Evolutionary conservation across 345 rosid genomes (phyloP).

Genomic region (Rhodamnia rubescens): DNA sequence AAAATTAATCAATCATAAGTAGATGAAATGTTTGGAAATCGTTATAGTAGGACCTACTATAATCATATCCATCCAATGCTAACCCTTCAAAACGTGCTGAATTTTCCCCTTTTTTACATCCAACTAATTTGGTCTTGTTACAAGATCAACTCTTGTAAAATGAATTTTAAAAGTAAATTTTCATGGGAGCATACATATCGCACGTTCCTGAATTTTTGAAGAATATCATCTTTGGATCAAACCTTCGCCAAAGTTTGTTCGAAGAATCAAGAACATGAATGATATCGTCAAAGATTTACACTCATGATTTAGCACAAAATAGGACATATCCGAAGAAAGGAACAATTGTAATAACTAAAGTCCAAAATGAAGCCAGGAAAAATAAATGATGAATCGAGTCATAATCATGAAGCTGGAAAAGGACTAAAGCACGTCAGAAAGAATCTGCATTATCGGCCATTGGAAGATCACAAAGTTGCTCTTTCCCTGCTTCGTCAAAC

Average conservation of each 20-base stretch:
- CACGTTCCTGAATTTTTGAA: background rate
- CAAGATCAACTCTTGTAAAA: background rate
- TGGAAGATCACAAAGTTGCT: background rate
- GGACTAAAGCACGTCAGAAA: background rate
- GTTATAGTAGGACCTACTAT: background rate
- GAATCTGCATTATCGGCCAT: slow-evolving; percentile 3
- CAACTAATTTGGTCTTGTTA: background rate
- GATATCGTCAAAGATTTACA: background rate
- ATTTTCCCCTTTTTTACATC: background rate
- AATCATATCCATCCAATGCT: background rate
- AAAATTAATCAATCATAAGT: background rate
- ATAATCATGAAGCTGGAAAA: background rate
- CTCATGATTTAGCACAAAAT: background rate
- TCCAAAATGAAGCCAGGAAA: background rate
- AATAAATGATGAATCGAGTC: background rate
- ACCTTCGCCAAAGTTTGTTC: background rate
- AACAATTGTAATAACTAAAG: background rate
- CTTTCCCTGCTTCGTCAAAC: slow-evolving; percentile 2
- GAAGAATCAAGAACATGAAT: background rate
- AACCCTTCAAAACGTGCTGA: background rate
- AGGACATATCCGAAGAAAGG: background rate
- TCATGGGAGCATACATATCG: background rate
- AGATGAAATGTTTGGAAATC: background rate
- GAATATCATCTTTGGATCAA: background rate
- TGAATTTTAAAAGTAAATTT: background rate